Conservation (phyloP, 2,329 filamentous ascomycete species). For the Fusarium pseudonygamai region DNA sequence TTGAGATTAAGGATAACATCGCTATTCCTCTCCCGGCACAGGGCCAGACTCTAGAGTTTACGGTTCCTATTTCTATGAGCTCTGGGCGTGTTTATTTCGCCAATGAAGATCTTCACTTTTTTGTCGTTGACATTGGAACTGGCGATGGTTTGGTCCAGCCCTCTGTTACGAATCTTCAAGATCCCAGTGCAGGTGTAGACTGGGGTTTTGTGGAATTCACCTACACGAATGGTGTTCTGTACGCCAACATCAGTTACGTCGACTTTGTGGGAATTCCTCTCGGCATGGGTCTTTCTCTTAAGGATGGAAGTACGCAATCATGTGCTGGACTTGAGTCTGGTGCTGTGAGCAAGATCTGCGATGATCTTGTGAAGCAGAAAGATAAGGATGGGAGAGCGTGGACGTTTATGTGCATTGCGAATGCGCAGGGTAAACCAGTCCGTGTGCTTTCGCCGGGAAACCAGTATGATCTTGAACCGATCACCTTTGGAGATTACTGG, state of each 20-base stretch:
- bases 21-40: conserved; percentile 54
- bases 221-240: conserved; percentile 52
- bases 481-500: conserved; percentile 55
- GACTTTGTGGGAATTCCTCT: conserved; percentile 62
- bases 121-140: conserved; percentile 47
- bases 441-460: conserved; percentile 58
- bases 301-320: conserved; percentile 48
- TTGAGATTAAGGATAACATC: conserved; percentile 51
- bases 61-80: conserved; percentile 51
- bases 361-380: conserved; percentile 51
- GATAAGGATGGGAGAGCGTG: conserved; percentile 53
- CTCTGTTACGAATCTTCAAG: conserved; percentile 54
- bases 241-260: conserved; percentile 61
- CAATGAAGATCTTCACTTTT: conserved; percentile 54
- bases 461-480: conserved; percentile 49
- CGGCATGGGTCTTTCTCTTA: conserved; percentile 57
- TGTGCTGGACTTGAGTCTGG: conserved; percentile 52
- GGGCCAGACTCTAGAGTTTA: conserved; percentile 52
- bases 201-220: conserved; percentile 64
- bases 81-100: conserved; percentile 59
- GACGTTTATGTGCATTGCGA: conserved; percentile 56
- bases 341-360: conserved; percentile 53
- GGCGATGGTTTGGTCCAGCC: conserved; percentile 59
- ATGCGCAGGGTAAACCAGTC: conserved; percentile 49
- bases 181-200: conserved; percentile 55